A percentile compares a stretch with the other conserved stretches of the same genome.
phyloP scores from a whole-genome alignment of 306 rosid genomes.

The Oemleria cerasiformis region DNA sequence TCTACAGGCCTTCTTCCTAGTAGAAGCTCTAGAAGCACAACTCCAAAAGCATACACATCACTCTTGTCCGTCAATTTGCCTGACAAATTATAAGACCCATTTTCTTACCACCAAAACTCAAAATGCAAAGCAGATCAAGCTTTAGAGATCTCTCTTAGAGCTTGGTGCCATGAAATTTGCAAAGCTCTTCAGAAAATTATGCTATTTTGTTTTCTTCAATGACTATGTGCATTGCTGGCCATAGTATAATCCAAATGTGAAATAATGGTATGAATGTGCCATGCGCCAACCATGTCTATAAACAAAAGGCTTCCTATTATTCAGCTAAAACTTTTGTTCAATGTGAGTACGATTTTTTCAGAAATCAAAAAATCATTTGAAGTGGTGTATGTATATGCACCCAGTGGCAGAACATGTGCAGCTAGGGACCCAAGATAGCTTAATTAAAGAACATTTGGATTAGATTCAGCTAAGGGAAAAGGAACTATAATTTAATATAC shows the following conservation, averaged over 20 bases:
- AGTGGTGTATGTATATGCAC: slow-evolving; percentile 8
- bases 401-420: slow-evolving; percentile 31
- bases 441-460: slow-evolving; percentile 29
- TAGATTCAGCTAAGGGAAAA: slow-evolving; percentile 34
- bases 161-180: not conserved
- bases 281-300: not conserved
- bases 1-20: slow-evolving; percentile 84
- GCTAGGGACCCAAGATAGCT: slow-evolving; percentile 22
- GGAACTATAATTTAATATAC: slow-evolving; percentile 17
- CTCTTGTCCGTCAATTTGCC: slow-evolving; percentile 94
- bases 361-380: not conserved
- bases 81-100: slow-evolving; percentile 19
- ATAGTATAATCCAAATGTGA: not conserved
- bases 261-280: too few relatives aligned
- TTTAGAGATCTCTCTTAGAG: not conserved
- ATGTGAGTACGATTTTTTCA: not conserved
- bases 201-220: not conserved
- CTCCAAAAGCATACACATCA: slow-evolving; percentile 91
- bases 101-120: not conserved
- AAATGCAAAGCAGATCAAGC: not conserved
- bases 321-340: not conserved
- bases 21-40: slow-evolving; percentile 84
- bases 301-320: not conserved
- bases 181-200: not conserved
- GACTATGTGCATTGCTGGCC: not conserved